phyloP scores from a whole-genome alignment of 306 rosid species.

The Dryas alaskensis region DNA sequence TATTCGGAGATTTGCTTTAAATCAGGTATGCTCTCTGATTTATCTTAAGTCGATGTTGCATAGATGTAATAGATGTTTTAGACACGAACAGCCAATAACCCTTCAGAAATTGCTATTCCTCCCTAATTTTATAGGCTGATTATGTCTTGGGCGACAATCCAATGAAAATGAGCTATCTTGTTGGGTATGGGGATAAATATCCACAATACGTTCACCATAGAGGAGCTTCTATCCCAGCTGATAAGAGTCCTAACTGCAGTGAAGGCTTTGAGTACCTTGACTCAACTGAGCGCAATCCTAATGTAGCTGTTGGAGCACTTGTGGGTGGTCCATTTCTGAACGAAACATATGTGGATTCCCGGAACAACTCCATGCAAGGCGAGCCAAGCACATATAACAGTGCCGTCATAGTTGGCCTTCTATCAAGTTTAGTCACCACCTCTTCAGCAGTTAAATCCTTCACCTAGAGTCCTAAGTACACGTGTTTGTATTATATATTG shows the following conservation, averaged over 20 bases:
- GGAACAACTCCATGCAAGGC: constrained; percentile 82
- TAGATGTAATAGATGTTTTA: background rate
- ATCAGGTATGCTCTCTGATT: constrained; percentile 59
- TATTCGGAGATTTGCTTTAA: constrained; percentile 67
- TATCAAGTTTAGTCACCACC: constrained; percentile 86
- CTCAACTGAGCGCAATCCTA: constrained; percentile 76
- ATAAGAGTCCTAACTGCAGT: constrained; percentile 53
- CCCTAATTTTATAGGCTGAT: constrained; percentile 56
- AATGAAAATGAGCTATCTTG: constrained; percentile 71
- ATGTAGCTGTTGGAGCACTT: constrained; percentile 85
- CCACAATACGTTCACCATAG: constrained; percentile 93
- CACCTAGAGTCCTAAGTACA: constrained; percentile 29
- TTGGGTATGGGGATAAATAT: constrained; percentile 79
- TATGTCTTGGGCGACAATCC: constrained; percentile 92
- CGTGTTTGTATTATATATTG: constrained; percentile 22
- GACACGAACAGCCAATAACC: background rate
- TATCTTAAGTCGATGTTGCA: background rate
- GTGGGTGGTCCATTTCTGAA: constrained; percentile 91
- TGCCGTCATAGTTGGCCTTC: constrained; percentile 81
- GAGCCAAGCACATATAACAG: constrained; percentile 94
- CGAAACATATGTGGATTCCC: constrained; percentile 62
- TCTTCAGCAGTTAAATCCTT: constrained; percentile 76
- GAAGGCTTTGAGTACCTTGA: constrained; percentile 77
- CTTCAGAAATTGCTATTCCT: constrained; percentile 8
- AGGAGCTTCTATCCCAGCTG: constrained; percentile 85